phyloP scores from a whole-genome alignment of 2,329 filamentous ascomycete genomes.

The Diaporthe humulicola region DNA sequence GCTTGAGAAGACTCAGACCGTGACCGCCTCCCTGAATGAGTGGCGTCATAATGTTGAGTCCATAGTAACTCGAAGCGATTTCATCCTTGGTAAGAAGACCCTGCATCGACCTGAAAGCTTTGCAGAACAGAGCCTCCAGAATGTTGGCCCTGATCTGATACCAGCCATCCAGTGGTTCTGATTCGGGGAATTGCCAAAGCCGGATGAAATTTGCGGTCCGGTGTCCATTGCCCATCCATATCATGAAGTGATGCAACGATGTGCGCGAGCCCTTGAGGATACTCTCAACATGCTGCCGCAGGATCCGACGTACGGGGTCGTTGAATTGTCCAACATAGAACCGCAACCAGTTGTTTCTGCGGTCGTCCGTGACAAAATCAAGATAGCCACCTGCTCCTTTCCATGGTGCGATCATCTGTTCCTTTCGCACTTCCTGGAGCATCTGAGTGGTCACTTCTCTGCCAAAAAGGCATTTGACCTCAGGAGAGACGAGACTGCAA shows the following conservation, averaged over 20 bases:
- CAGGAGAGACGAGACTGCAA: neutral
- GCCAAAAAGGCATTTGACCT: neutral
- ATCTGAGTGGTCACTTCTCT: neutral
- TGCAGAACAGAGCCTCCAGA: neutral
- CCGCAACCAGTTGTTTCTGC: neutral
- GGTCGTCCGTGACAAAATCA: neutral
- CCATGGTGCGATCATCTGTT: neutral
- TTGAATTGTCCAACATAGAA: neutral
- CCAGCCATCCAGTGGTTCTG: neutral
- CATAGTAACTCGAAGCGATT: neutral
- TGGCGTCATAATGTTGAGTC: neutral
- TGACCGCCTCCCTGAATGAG: neutral
- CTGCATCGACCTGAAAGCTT: neutral
- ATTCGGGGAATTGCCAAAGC: neutral
- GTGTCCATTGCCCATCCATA: neutral
- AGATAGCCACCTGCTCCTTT: neutral
- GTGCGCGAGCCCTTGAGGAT: neutral
- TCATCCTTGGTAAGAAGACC: neutral
- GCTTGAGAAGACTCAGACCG: neutral
- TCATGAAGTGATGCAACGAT: neutral
- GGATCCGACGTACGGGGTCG: neutral
- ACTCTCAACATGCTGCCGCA: neutral
- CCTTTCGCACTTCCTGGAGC: neutral
- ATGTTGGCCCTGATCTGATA: neutral
- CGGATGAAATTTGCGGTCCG: neutral